Percentiles rank a stretch among this genome's conserved stretches.
Evolutionary conservation across 805 yeast genomes (phyloP).

Genomic region (Candida ponderosae): DNA sequence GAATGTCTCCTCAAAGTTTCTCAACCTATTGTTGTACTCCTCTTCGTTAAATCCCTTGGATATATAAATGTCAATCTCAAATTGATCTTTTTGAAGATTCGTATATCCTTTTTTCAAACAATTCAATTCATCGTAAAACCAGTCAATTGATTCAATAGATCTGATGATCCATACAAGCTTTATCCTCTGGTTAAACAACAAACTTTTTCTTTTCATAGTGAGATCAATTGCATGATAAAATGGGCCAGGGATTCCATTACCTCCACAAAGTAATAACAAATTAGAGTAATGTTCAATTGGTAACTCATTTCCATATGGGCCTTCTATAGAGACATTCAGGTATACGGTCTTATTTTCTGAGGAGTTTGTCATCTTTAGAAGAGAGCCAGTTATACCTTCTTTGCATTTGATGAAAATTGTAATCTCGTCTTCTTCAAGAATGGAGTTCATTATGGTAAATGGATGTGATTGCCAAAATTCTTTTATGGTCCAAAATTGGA

Average conservation of each 20-base stretch:
- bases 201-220: slow-evolving; percentile 14
- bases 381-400: slow-evolving; percentile 46
- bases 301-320: slow-evolving; percentile 48
- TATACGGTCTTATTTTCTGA: slow-evolving; percentile 6
- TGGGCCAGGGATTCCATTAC: slow-evolving; percentile 48
- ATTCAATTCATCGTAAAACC: slow-evolving; percentile 38
- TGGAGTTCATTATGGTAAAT: slow-evolving; percentile 46
- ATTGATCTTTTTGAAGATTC: slow-evolving; percentile 13
- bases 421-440: slow-evolving; percentile 27
- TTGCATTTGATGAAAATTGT: slow-evolving; percentile 42
- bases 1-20: background rate
- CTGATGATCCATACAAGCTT: slow-evolving; percentile 60
- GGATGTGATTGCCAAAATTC: slow-evolving; percentile 72
- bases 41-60: slow-evolving; percentile 24
- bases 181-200: slow-evolving; percentile 23
- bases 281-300: slow-evolving; percentile 30
- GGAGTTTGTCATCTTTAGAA: slow-evolving; percentile 18
- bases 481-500: slow-evolving; percentile 45
- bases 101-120: slow-evolving; percentile 15
- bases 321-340: slow-evolving; percentile 42
- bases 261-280: slow-evolving; percentile 40
- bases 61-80: slow-evolving; percentile 24
- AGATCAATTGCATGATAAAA: slow-evolving; percentile 31
- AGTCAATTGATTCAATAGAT: slow-evolving; percentile 38
- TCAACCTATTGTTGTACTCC: slow-evolving; percentile 1